A percentile compares a stretch with the other conserved stretches of the same genome.
Conservation (phyloP, 306 rosid genomes). For the Vachellia collinsii region DNA sequence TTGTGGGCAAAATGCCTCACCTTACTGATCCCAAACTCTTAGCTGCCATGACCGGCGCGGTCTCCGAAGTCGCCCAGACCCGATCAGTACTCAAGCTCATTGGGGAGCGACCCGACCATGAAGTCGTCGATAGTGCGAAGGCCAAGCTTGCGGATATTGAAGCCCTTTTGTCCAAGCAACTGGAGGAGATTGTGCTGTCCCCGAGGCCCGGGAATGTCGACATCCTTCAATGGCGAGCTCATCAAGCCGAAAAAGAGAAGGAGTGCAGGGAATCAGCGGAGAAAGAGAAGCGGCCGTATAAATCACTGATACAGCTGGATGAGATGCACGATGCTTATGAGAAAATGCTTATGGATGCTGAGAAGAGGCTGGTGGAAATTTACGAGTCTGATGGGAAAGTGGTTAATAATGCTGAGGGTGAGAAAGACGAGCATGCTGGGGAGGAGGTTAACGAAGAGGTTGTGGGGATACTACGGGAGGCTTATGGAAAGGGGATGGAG, state of each 20-base stretch:
- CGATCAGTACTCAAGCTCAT: conserved; percentile 69
- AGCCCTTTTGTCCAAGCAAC: conserved; percentile 55
- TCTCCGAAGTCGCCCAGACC: conserved; percentile 82
- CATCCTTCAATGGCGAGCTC: conserved; percentile 56
- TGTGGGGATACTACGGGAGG: conserved; percentile 67
- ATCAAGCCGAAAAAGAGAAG: conserved; percentile 54
- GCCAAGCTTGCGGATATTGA: conserved; percentile 61
- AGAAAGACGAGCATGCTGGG: background rate
- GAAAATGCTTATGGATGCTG: conserved; percentile 79
- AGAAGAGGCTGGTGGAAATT: conserved; percentile 71
- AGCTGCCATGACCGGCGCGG: conserved; percentile 74
- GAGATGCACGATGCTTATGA: conserved; percentile 81
- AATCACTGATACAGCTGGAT: conserved; percentile 66
- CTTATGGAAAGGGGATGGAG: conserved; percentile 57
- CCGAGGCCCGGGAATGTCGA: conserved; percentile 72
- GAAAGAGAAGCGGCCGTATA: conserved; percentile 55
- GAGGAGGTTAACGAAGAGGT: conserved; percentile 66
- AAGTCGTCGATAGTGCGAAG: conserved; percentile 67
- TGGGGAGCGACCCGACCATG: conserved; percentile 86
- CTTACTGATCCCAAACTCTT: conserved; percentile 63
- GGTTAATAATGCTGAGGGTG: background rate
- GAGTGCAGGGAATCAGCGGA: conserved; percentile 56
- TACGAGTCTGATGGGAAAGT: conserved; percentile 53
- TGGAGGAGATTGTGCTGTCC: conserved; percentile 66
- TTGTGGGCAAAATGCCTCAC: conserved; percentile 65